A percentile compares a stretch with the other conserved stretches of the same genome.
These are phyloP conservation scores for Amoeboaphelidium occidentale DNA, from an alignment of 371 early-diverging fungal genomes.

Conservation along the genomic window DNA sequence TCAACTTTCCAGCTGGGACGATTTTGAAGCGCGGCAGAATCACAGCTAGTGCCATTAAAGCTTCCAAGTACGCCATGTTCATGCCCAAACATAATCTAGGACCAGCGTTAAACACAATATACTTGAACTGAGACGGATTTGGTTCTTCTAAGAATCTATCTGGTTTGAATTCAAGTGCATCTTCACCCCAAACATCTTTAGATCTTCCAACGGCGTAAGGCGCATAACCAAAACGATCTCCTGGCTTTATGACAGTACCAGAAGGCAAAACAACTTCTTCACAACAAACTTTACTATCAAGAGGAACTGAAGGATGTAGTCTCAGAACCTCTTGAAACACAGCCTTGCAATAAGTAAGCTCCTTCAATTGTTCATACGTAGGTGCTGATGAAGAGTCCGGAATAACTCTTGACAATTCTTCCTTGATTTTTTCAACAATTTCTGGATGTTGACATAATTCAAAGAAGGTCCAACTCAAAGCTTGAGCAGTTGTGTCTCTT, in stretches of 20 bases:
- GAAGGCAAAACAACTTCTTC: neutral
- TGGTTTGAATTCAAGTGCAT: constrained; percentile 27
- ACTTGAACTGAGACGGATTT: constrained; percentile 3
- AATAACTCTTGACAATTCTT: constrained; percentile 18
- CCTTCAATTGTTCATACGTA: neutral
- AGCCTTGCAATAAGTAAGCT: constrained; percentile 2
- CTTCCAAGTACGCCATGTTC: neutral
- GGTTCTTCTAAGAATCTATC: constrained; percentile 28
- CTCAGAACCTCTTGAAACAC: constrained; percentile 6
- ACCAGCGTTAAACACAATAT: constrained; percentile 2
- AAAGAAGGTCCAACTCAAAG: constrained; percentile 40
- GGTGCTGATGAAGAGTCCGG: neutral
- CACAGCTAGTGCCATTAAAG: neutral
- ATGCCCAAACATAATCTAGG: constrained; percentile 2
- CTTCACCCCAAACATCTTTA: constrained; percentile 27
- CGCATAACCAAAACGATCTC: constrained; percentile 19
- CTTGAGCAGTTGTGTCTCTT: constrained; percentile 42
- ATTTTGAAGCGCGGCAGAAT: neutral
- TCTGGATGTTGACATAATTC: constrained; percentile 23
- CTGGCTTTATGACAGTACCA: neutral
- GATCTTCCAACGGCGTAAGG: constrained; percentile 24
- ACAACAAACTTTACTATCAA: neutral
- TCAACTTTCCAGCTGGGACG: neutral
- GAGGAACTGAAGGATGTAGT: neutral
- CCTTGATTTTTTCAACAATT: constrained; percentile 23